Evolutionary conservation across 371 early-diverging fungal species (phyloP).

Genomic region (Syncephalis plumigaleata): DNA sequence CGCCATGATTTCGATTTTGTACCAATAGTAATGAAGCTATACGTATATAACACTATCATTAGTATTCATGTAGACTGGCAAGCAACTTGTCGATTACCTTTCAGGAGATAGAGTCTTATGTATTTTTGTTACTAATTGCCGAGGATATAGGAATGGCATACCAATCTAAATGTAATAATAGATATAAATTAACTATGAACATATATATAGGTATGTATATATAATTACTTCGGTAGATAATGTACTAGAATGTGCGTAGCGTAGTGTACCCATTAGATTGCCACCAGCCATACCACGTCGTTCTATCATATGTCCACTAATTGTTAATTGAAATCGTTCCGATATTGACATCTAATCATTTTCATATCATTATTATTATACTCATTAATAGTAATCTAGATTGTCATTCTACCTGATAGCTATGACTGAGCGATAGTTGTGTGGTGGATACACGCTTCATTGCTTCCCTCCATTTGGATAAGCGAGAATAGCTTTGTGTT

Average conservation of each 20-base stretch:
- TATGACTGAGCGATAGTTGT: neutral
- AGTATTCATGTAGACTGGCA: neutral
- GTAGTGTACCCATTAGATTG: neutral
- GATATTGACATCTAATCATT: neutral
- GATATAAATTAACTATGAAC: neutral
- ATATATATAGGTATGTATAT: neutral
- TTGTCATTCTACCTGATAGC: neutral
- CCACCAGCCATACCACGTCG: neutral
- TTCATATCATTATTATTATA: neutral
- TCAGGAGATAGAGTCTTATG: neutral
- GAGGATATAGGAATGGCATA: neutral
- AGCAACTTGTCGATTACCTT: neutral
- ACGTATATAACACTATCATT: neutral
- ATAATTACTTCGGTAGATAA: neutral
- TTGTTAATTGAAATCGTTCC: neutral
- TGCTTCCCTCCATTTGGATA: too few relatives aligned
- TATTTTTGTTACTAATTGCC: neutral
- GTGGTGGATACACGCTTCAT: neutral
- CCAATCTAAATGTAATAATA: neutral
- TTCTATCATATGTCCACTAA: neutral
- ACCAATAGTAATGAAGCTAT: constrained; percentile 40
- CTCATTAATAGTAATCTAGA: neutral
- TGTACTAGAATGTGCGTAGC: neutral
- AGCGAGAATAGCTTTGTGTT: too few relatives aligned
- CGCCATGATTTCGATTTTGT: constrained; percentile 13